Evolutionary conservation across 2,329 filamentous ascomycete species (phyloP).

Genomic region (Xylaria sp.): DNA sequence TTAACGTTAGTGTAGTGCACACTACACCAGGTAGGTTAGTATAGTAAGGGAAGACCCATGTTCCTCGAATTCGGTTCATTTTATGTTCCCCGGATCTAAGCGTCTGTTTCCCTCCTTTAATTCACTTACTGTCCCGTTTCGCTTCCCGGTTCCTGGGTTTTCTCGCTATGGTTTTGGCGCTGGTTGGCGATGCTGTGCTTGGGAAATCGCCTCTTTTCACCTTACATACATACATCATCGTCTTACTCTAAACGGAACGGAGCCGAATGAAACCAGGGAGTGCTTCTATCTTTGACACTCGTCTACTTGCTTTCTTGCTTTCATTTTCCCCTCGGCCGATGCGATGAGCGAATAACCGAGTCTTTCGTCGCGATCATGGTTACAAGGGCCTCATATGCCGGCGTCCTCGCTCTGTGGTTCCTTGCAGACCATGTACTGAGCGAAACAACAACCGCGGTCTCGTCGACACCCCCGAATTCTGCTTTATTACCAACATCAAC

Average conservation of each 20-base stretch:
- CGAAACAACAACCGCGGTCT: slow-evolving; percentile 7
- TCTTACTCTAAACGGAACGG: slow-evolving; percentile 16
- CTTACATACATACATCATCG: neutral
- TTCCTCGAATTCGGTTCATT: slow-evolving; percentile 1
- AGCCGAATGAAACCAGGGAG: neutral
- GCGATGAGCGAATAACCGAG: slow-evolving; percentile 30
- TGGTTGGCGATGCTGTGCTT: slow-evolving; percentile 20
- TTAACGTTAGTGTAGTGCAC: slow-evolving; percentile 9
- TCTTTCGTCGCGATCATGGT: slow-evolving; percentile 33
- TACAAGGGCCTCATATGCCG: slow-evolving; percentile 13
- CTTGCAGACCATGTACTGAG: slow-evolving; percentile 20
- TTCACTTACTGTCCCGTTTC: slow-evolving; percentile 10
- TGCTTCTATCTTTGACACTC: neutral
- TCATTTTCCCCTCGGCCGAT: slow-evolving; percentile 5
- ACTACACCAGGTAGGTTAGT: slow-evolving; percentile 7
- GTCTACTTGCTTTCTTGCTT: neutral
- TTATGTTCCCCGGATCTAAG: slow-evolving; percentile 18
- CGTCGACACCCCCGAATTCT: neutral
- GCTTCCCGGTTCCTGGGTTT: slow-evolving; percentile 7
- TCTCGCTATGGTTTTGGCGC: slow-evolving; percentile 1
- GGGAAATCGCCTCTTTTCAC: slow-evolving; percentile 11
- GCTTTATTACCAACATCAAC: slow-evolving; percentile 18
- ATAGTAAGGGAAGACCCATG: slow-evolving; percentile 17
- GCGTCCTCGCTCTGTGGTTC: slow-evolving; percentile 32
- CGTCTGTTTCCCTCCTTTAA: slow-evolving; percentile 4